Conservation (phyloP, 2,329 filamentous ascomycete genomes). For the Corinectria fuckeliana region DNA sequence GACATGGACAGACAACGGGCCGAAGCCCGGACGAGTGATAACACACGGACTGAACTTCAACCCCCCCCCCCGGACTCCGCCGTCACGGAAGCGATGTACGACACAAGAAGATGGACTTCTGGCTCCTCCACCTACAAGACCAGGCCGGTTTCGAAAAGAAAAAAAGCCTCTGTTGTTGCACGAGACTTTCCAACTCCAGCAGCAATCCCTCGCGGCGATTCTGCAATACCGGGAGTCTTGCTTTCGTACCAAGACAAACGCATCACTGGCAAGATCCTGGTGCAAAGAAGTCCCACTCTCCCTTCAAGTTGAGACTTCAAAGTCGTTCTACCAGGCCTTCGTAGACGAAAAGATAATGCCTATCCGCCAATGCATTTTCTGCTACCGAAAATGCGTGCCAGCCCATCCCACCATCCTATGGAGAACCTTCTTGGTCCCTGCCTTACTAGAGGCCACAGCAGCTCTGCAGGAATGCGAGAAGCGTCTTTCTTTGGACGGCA, state of each 20-base stretch:
- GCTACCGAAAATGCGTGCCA: slow-evolving; percentile 11
- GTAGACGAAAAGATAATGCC: slow-evolving; percentile 11
- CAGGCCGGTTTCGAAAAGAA: background rate
- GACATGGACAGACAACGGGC: too few species aligned
- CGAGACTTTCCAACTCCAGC: slow-evolving; percentile 1
- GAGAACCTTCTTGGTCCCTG: background rate
- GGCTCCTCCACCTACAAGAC: background rate
- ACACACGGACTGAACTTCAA: too few species aligned
- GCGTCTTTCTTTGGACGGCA: background rate
- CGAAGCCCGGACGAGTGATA: too few species aligned
- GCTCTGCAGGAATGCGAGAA: slow-evolving; percentile 2
- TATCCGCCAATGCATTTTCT: slow-evolving; percentile 17
- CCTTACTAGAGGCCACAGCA: slow-evolving; percentile 3
- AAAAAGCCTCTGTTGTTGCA: background rate
- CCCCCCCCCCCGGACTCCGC: too few species aligned
- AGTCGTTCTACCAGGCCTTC: slow-evolving; percentile 8
- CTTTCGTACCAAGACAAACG: slow-evolving; percentile 10
- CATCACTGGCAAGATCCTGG: slow-evolving; percentile 15
- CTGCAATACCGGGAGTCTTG: slow-evolving; percentile 10
- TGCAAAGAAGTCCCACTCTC: slow-evolving; percentile 15
- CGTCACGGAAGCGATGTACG: background rate
- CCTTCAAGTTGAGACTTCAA: slow-evolving; percentile 10
- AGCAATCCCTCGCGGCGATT: slow-evolving; percentile 3
- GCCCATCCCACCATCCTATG: slow-evolving; percentile 5
- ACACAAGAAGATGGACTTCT: slow-evolving; percentile 1